These are phyloP conservation scores for Crucihimalaya himalaica DNA, from an alignment of 345 rosid genomes.

Conservation along the genomic window DNA sequence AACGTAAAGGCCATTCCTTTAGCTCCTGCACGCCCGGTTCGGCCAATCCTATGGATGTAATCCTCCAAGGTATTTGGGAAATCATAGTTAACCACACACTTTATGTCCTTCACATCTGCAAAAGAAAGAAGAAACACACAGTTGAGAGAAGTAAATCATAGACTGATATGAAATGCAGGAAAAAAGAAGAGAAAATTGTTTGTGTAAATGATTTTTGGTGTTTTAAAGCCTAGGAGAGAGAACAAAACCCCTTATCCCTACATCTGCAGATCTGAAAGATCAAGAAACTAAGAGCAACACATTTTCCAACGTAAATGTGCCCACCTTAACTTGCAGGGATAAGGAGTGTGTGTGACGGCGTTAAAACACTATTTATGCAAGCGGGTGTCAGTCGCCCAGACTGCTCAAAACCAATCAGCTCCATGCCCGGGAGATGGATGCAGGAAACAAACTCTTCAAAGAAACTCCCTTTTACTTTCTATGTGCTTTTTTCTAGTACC, in stretches of 20 bases:
- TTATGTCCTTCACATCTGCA: constrained; percentile 99
- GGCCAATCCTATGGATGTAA: constrained; percentile 93
- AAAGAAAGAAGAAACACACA: constrained; percentile 29
- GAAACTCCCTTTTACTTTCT: constrained; percentile 48
- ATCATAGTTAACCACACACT: constrained; percentile 96
- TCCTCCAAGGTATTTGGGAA: constrained; percentile 92
- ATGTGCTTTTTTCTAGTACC: constrained; percentile 30
- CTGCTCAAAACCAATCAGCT: constrained; percentile 84
- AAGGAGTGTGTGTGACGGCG: constrained; percentile 57
- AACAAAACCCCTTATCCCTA: constrained; percentile 83
- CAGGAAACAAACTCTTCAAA: constrained; percentile 43
- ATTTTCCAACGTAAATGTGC: constrained; percentile 83
- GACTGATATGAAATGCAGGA: constrained; percentile 20
- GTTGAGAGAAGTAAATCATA: constrained; percentile 6
- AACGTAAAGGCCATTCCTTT: constrained; percentile 87
- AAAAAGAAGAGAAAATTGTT: background rate
- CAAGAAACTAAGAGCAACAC: constrained; percentile 72
- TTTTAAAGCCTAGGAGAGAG: constrained; percentile 4
- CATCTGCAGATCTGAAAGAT: constrained; percentile 64
- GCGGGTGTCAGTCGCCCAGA: constrained; percentile 77
- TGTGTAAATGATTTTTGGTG: constrained; percentile 1
- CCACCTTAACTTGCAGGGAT: constrained; percentile 99
- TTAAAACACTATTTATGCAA: constrained; percentile 49
- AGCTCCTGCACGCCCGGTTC: constrained; percentile 99
- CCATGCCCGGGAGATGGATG: constrained; percentile 76